These are phyloP conservation scores for Paracamarosporium sp. DNA, from an alignment of 2,329 filamentous ascomycete genomes.

Conservation along the genomic window DNA sequence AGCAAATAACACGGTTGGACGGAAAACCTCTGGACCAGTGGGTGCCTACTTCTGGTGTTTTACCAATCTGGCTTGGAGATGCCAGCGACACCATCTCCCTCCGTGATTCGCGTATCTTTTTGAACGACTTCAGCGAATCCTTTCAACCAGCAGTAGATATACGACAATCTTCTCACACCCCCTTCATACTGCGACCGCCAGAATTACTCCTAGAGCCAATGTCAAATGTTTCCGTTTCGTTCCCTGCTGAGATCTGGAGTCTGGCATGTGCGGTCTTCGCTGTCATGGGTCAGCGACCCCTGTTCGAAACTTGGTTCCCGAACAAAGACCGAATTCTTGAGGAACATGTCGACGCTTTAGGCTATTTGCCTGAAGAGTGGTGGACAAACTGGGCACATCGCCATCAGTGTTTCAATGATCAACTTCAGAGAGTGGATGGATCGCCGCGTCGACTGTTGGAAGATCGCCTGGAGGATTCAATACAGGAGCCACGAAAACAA, in stretches of 20 bases:
- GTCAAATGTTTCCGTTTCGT: conserved; percentile 1
- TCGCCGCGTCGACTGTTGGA: conserved; percentile 8
- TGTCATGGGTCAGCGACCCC: conserved; percentile 8
- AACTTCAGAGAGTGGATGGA: conserved; percentile 13
- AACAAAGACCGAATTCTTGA: conserved; percentile 9
- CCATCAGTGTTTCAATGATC: conserved; percentile 8
- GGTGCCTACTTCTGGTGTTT: conserved; percentile 19
- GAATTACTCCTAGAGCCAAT: conserved; percentile 9
- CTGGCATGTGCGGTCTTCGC: conserved; percentile 11
- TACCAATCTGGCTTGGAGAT: conserved; percentile 15
- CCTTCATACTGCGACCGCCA: conserved; percentile 3
- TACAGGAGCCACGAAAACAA: conserved; percentile 12
- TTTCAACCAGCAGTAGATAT: conserved; percentile 12
- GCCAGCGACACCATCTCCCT: conserved; percentile 10
- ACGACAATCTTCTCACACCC: conserved; percentile 7
- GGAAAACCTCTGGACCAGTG: conserved; percentile 14
- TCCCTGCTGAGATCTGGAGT: conserved; percentile 16
- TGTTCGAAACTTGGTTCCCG: conserved; percentile 10
- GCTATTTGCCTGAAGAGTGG: conserved; percentile 10
- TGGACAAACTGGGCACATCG: conserved; percentile 10
- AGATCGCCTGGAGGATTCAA: conserved; percentile 11
- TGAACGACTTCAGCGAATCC: conserved; percentile 19
- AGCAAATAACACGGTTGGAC: conserved; percentile 10
- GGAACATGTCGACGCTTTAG: conserved; percentile 12
- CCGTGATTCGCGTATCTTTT: conserved; percentile 10